Percentiles rank a stretch among this genome's conserved stretches.
Conservation (phyloP, 2,329 filamentous ascomycete species). For the Epichloe elymi region DNA sequence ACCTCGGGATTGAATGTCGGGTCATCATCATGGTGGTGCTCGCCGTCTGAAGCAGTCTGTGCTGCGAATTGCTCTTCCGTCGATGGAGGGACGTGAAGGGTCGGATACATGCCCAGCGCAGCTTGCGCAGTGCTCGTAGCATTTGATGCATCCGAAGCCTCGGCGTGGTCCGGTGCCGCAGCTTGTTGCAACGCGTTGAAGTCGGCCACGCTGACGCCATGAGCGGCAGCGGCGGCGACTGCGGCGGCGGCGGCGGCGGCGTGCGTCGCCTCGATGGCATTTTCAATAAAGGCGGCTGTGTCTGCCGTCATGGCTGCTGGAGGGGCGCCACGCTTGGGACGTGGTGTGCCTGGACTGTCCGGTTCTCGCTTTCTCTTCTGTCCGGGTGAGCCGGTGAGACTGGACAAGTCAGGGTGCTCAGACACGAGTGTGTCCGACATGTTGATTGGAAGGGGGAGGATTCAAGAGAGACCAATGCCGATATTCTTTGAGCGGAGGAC, state of each 20-base stretch:
- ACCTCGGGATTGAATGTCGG: conserved; percentile 19
- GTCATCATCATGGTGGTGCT: conserved; percentile 20
- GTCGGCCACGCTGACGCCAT: conserved; percentile 36
- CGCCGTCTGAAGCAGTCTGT: conserved; percentile 27
- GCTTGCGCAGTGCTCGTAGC: conserved; percentile 48
- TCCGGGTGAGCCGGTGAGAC: conserved; percentile 28
- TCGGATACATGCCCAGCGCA: conserved; percentile 46
- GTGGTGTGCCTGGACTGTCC: conserved; percentile 36
- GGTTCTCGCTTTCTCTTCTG: conserved; percentile 43
- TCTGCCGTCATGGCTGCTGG: conserved; percentile 32
- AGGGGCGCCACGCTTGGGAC: conserved; percentile 36
- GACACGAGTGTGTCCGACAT: conserved; percentile 35
- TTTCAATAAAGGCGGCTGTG: conserved; percentile 40
- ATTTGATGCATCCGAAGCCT: conserved; percentile 35
- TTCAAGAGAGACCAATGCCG: background rate
- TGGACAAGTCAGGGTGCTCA: conserved; percentile 35
- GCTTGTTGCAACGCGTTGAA: conserved; percentile 45
- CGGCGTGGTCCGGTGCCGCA: conserved; percentile 31
- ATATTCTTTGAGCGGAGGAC: background rate
- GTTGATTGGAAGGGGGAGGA: conserved; percentile 3
- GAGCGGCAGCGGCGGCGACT: conserved; percentile 20
- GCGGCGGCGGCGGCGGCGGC: conserved; percentile 20
- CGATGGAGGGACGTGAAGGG: conserved; percentile 41
- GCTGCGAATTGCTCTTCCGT: conserved; percentile 48
- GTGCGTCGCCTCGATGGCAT: conserved; percentile 32